phyloP scores from a whole-genome alignment of 73 alveolate species.

The Stentor roeselii region DNA sequence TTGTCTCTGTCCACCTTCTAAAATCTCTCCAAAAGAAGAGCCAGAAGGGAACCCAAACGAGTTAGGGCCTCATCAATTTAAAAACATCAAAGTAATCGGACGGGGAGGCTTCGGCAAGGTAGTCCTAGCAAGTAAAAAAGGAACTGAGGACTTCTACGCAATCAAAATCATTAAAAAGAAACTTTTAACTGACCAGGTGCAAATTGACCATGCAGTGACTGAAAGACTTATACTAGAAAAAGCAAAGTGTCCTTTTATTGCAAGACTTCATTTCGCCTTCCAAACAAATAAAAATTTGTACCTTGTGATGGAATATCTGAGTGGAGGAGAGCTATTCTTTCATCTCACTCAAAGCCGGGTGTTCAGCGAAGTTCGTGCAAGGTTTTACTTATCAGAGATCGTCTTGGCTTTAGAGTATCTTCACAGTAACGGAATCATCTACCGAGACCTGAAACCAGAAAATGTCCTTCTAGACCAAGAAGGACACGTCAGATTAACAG shows the following conservation, averaged over 20 bases:
- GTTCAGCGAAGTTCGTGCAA: background rate
- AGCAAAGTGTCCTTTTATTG: conserved; percentile 10
- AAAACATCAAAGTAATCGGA: no score
- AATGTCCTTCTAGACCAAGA: conserved; percentile 63
- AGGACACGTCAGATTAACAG: conserved; percentile 67
- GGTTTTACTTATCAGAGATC: background rate
- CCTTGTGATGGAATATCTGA: conserved; percentile 33
- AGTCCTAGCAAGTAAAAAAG: no score
- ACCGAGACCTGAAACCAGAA: conserved; percentile 76
- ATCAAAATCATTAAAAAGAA: no score
- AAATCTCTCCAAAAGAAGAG: no score
- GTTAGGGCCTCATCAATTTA: no score
- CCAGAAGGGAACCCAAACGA: no score
- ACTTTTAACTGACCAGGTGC: no score
- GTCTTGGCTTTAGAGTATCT: conserved; percentile 52
- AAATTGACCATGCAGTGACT: background rate
- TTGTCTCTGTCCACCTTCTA: no score
- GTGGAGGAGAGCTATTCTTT: conserved; percentile 48
- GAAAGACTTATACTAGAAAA: background rate
- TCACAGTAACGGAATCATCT: conserved; percentile 66
- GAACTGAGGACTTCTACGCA: no score
- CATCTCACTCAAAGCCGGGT: no score
- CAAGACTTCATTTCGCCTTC: conserved; percentile 35
- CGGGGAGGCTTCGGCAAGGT: no score
- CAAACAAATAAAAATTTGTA: conserved; percentile 34